These are phyloP conservation scores for Debaryomyces castellii DNA, from an alignment of 805 yeast genomes.

Conservation along the genomic window DNA sequence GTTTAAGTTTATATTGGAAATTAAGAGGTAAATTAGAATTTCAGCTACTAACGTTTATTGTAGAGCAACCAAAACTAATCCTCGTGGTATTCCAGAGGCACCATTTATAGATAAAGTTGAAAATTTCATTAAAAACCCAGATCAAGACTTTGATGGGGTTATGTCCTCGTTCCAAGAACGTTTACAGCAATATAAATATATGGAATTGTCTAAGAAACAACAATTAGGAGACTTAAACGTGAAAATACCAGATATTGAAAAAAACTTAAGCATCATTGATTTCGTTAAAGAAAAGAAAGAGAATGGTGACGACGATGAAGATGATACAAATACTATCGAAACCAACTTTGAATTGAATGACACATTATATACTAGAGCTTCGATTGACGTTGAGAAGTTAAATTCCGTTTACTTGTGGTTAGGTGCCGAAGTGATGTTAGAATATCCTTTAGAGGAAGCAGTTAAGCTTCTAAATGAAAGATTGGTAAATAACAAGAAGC, in stretches of 20 bases:
- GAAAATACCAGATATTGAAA: slow-evolving; percentile 89
- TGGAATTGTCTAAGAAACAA: slow-evolving; percentile 62
- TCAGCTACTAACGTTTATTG: neutral
- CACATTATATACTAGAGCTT: slow-evolving; percentile 84
- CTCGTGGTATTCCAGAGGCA: slow-evolving; percentile 96
- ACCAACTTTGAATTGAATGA: slow-evolving; percentile 93
- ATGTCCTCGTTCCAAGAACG: slow-evolving; percentile 82
- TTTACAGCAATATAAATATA: slow-evolving; percentile 83
- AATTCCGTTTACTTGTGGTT: slow-evolving; percentile 81
- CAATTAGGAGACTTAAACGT: slow-evolving; percentile 52
- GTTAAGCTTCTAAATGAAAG: slow-evolving; percentile 62
- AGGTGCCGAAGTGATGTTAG: slow-evolving; percentile 98
- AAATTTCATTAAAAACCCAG: slow-evolving; percentile 63
- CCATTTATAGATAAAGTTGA: slow-evolving; percentile 87
- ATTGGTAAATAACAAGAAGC: slow-evolving; percentile 60
- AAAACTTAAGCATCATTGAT: slow-evolving; percentile 73
- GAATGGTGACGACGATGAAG: slow-evolving; percentile 26
- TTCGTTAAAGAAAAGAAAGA: slow-evolving; percentile 52
- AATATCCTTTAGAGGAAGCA: slow-evolving; percentile 90
- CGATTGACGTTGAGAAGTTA: slow-evolving; percentile 55
- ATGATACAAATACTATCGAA: slow-evolving; percentile 36
- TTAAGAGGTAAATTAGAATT: neutral
- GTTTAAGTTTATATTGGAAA: neutral
- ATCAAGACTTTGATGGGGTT: slow-evolving; percentile 62
- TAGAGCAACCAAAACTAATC: slow-evolving; percentile 65